phyloP scores from a whole-genome alignment of 2,329 filamentous ascomycete genomes.

The Paraphoma sp. region DNA sequence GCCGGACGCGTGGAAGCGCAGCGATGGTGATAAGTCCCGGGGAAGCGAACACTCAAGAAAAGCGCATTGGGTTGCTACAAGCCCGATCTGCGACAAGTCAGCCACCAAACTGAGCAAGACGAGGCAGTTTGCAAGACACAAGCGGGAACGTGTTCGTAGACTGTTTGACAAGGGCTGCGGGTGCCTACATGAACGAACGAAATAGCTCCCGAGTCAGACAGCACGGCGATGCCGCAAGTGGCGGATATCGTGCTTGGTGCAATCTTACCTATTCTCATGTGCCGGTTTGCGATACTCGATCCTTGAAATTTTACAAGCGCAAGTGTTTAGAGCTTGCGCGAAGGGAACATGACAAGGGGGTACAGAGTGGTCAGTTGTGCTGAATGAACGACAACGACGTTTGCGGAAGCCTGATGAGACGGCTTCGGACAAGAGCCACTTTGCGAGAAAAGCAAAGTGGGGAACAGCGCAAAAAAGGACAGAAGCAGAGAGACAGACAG shows the following conservation, averaged over 20 bases:
- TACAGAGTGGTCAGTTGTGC: slow-evolving; percentile 39
- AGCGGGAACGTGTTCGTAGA: slow-evolving; percentile 46
- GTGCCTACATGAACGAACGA: slow-evolving; percentile 39
- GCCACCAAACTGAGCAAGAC: slow-evolving; percentile 47
- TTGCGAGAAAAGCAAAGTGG: slow-evolving; percentile 45
- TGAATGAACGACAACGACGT: slow-evolving; percentile 37
- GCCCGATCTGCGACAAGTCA: slow-evolving; percentile 46
- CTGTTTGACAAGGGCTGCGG: slow-evolving; percentile 43
- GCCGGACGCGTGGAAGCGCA: slow-evolving; percentile 21
- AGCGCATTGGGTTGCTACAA: slow-evolving; percentile 38
- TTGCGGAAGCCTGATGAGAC: slow-evolving; percentile 43
- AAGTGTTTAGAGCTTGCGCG: slow-evolving; percentile 36
- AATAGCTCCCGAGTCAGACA: slow-evolving; percentile 43
- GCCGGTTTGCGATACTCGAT: slow-evolving; percentile 29
- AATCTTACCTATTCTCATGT: slow-evolving; percentile 44
- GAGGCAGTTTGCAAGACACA: slow-evolving; percentile 47
- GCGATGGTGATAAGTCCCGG: slow-evolving; percentile 31
- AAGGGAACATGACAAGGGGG: slow-evolving; percentile 39
- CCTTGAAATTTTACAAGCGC: slow-evolving; percentile 20
- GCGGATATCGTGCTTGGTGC: slow-evolving; percentile 30
- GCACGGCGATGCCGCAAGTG: slow-evolving; percentile 27
- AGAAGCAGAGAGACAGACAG: slow-evolving; percentile 42
- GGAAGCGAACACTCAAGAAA: slow-evolving; percentile 37
- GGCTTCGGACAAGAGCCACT: slow-evolving; percentile 36
- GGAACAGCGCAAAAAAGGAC: slow-evolving; percentile 31